Conservation (phyloP, 805 yeast species). For the Groenewaldozyma salmanticensis region DNA sequence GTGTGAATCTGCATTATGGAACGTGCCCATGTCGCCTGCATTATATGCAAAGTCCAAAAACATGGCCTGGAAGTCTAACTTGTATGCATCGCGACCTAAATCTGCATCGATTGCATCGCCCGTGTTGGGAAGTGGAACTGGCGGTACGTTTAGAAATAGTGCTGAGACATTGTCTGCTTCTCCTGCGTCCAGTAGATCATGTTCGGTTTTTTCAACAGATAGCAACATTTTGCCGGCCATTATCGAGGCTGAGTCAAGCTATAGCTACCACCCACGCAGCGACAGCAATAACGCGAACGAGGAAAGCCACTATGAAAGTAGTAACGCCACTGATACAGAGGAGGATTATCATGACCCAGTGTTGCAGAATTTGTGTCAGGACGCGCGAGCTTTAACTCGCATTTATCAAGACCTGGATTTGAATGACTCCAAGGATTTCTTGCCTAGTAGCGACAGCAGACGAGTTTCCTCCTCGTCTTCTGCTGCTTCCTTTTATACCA, state of each 20-base stretch:
- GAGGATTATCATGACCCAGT: slow-evolving; percentile 9
- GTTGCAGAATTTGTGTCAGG: slow-evolving; percentile 26
- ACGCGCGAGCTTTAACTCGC: slow-evolving; percentile 28
- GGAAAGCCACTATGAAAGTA: neutral
- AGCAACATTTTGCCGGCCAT: slow-evolving; percentile 9
- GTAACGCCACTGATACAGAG: neutral
- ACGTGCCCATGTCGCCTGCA: slow-evolving; percentile 56
- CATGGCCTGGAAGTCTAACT: slow-evolving; percentile 1
- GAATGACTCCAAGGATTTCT: neutral
- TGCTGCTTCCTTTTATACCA: neutral
- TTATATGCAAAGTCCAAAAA: slow-evolving; percentile 28
- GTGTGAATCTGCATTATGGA: slow-evolving; percentile 40
- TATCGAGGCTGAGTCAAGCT: slow-evolving; percentile 17
- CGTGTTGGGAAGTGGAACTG: neutral
- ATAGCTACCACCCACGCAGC: neutral
- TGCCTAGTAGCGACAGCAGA: neutral
- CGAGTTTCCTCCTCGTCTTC: neutral
- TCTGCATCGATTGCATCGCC: neutral
- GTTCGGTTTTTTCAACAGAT: slow-evolving; percentile 5
- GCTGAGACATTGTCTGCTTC: no score
- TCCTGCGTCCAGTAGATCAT: slow-evolving; percentile 5
- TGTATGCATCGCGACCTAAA: neutral
- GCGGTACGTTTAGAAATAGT: no score
- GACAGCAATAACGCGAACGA: neutral
- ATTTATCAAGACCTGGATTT: slow-evolving; percentile 20